phyloP scores from a whole-genome alignment of 352 stramenopile genomes.

The Plasmopara halstedii region DNA sequence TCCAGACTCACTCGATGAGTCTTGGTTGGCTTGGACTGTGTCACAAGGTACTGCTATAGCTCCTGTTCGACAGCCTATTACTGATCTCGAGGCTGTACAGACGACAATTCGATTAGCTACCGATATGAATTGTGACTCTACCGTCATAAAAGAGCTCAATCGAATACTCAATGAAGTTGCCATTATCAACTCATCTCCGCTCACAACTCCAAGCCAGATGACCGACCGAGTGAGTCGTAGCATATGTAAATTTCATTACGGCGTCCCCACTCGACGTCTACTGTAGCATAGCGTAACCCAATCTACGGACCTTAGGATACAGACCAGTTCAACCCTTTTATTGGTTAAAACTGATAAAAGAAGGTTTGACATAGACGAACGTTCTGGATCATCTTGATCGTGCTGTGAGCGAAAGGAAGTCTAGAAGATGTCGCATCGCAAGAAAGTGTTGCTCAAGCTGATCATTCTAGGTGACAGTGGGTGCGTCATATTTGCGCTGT shows the following conservation, averaged over 20 bases:
- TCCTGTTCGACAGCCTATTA: slow-evolving; percentile 17
- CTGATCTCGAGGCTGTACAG: slow-evolving; percentile 51
- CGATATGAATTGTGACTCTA: slow-evolving; percentile 57
- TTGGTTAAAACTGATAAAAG: slow-evolving; percentile 10
- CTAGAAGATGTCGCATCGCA: slow-evolving; percentile 75
- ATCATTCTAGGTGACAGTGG: slow-evolving; percentile 98
- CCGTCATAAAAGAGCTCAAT: slow-evolving; percentile 47
- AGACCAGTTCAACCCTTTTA: slow-evolving; percentile 13
- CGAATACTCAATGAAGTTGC: slow-evolving; percentile 40
- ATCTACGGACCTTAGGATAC: not conserved
- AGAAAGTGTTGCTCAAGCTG: slow-evolving; percentile 97
- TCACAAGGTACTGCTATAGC: slow-evolving; percentile 21
- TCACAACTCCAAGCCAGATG: slow-evolving; percentile 2
- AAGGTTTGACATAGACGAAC: no score
- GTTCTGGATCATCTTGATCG: no score
- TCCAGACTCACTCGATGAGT: slow-evolving; percentile 19
- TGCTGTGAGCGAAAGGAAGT: no score
- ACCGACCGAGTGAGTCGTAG: slow-evolving; percentile 15
- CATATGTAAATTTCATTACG: slow-evolving; percentile 57
- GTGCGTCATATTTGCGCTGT: slow-evolving; percentile 40
- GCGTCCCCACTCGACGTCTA: slow-evolving; percentile 26
- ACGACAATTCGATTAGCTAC: slow-evolving; percentile 51
- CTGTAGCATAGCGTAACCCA: slow-evolving; percentile 4
- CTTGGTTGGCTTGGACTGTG: slow-evolving; percentile 45
- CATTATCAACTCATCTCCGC: slow-evolving; percentile 9